phyloP scores from a whole-genome alignment of 148 eudicot species.

The Heliamphora exappendiculata region DNA sequence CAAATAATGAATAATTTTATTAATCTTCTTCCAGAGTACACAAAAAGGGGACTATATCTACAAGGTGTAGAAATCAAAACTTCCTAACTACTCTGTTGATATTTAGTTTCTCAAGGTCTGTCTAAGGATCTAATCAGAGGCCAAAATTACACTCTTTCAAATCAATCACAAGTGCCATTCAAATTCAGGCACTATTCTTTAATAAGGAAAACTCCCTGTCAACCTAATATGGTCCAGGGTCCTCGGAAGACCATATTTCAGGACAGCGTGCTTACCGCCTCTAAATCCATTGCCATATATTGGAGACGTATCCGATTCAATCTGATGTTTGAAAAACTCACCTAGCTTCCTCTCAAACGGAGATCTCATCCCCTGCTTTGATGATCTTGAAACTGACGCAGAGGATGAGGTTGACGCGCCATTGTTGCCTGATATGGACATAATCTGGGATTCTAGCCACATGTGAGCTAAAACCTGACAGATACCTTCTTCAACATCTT shows the following conservation, averaged over 20 bases:
- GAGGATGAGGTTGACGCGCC: slow-evolving; percentile 37
- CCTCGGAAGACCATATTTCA: slow-evolving; percentile 51
- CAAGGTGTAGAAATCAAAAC: slow-evolving; percentile 3
- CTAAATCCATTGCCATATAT: slow-evolving; percentile 74
- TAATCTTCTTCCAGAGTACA: neutral
- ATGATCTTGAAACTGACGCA: slow-evolving; percentile 18
- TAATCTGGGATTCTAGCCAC: slow-evolving; percentile 62
- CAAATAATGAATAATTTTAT: slow-evolving; percentile 4
- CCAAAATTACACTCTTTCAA: slow-evolving; percentile 5
- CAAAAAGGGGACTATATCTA: slow-evolving; percentile 9
- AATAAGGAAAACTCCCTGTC: slow-evolving; percentile 60
- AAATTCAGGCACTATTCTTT: slow-evolving; percentile 7
- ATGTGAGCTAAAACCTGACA: slow-evolving; percentile 72
- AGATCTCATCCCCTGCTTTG: slow-evolving; percentile 40
- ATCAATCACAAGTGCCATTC: neutral
- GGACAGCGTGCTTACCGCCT: slow-evolving; percentile 61
- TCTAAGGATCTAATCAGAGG: slow-evolving; percentile 7
- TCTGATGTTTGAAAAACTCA: slow-evolving; percentile 72
- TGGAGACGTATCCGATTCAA: slow-evolving; percentile 65
- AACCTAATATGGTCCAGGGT: slow-evolving; percentile 60
- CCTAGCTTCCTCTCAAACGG: slow-evolving; percentile 68
- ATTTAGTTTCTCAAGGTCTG: neutral
- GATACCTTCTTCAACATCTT: slow-evolving; percentile 84
- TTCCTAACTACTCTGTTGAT: neutral
- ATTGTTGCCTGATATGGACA: slow-evolving; percentile 26